These are phyloP conservation scores for Lactarius tabidus DNA, from an alignment of 768 basidiomycete genomes.

Conservation along the genomic window DNA sequence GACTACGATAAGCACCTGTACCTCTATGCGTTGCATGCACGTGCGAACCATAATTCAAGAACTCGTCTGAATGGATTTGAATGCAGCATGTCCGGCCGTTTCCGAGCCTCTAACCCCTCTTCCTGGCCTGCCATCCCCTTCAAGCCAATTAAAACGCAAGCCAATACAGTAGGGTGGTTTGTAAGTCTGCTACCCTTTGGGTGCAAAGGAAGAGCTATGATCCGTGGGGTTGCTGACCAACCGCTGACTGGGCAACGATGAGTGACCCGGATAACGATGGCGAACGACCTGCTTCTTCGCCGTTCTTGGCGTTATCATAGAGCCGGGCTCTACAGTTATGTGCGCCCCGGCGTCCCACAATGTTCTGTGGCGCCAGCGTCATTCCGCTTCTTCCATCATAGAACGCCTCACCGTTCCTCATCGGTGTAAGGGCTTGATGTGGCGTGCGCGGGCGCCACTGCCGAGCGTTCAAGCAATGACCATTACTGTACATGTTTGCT, in stretches of 20 bases:
- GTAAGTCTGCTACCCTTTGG: too few relatives aligned
- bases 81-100: not conserved
- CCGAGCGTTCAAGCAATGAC: not conserved
- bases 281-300: not conserved
- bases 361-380: constrained; percentile 19
- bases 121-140: too few relatives aligned
- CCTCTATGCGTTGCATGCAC: not conserved
- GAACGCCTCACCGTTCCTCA: constrained; percentile 4
- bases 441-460: not conserved
- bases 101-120: not conserved
- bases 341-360: constrained; percentile 10
- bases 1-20: not conserved
- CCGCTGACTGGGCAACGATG: not conserved
- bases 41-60: not conserved
- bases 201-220: too few relatives aligned
- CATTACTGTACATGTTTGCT: not conserved
- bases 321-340: not conserved
- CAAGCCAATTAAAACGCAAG: too few relatives aligned
- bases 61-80: not conserved
- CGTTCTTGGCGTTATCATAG: not conserved
- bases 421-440: not conserved
- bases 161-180: too few relatives aligned
- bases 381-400: constrained; percentile 15
- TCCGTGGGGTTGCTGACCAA: not conserved
- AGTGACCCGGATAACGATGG: not conserved